These are phyloP conservation scores for Stipa capillata DNA, from an alignment of 176 grass and related monocot genomes.

Conservation along the genomic window DNA sequence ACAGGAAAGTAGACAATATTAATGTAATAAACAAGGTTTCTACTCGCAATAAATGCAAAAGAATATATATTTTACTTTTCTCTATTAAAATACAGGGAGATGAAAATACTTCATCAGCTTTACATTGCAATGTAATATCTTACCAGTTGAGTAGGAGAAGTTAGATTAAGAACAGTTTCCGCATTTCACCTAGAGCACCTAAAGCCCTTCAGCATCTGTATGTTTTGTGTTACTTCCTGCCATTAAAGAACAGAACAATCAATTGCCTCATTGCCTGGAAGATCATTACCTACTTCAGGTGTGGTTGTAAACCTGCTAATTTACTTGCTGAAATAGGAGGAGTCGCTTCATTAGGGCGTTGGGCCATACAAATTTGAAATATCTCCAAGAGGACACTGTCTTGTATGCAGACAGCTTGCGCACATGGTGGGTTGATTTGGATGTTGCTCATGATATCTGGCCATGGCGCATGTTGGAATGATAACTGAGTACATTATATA, in stretches of 20 bases:
- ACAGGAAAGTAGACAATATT: no score
- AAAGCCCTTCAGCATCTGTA: constrained; percentile 56
- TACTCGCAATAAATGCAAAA: background rate
- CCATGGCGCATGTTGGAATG: no score
- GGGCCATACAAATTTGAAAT: no score
- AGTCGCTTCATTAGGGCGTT: no score
- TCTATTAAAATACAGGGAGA: background rate
- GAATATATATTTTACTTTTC: background rate
- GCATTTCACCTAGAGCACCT: constrained; percentile 53
- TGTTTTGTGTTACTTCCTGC: constrained; percentile 55
- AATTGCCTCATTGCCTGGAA: background rate
- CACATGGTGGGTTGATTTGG: no score
- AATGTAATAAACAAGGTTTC: background rate
- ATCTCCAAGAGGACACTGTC: no score
- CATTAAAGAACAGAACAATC: background rate
- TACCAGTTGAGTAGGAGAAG: constrained; percentile 56
- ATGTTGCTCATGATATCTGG: no score
- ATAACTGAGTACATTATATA: no score
- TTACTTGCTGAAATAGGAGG: no score
- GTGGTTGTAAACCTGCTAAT: no score
- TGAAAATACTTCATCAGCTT: background rate
- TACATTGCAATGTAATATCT: no score
- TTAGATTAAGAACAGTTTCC: constrained; percentile 51
- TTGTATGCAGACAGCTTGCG: no score
- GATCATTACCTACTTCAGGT: background rate